Evolutionary conservation across 768 basidiomycete species (phyloP).

Genomic region (Phaeotremella skinneri): DNA sequence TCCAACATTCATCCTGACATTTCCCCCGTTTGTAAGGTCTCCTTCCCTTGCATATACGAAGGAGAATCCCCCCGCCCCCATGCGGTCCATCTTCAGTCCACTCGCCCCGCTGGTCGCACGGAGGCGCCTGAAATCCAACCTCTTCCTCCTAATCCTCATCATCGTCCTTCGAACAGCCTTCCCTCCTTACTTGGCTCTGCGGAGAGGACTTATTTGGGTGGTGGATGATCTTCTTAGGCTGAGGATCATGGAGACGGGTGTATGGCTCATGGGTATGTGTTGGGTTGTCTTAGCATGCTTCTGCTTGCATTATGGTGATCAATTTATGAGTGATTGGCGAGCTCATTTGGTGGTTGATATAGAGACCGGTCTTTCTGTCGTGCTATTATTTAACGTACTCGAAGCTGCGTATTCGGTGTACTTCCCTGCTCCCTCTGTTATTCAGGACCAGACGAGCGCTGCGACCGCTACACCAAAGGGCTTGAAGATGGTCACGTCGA

Average conservation of each 20-base stretch:
- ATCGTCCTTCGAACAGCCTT: slow-evolving; percentile 18
- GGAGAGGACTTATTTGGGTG: slow-evolving; percentile 21
- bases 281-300: not conserved
- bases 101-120: slow-evolving; percentile 23
- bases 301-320: not conserved
- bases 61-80: too few relatives aligned
- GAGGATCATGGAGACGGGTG: not conserved
- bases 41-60: too few relatives aligned
- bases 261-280: not conserved
- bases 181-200: slow-evolving; percentile 31
- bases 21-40: too few relatives aligned
- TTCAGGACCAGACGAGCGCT: slow-evolving; percentile 18
- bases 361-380: slow-evolving; percentile 22
- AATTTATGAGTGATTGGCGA: too few relatives aligned
- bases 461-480: slow-evolving; percentile 6
- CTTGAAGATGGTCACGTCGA: slow-evolving; percentile 26
- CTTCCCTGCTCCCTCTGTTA: slow-evolving; percentile 8
- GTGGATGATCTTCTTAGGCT: slow-evolving; percentile 11
- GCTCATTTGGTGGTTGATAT: not conserved
- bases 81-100: slow-evolving; percentile 9
- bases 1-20: not conserved
- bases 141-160: slow-evolving; percentile 30
- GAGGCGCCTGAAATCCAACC: slow-evolving; percentile 36
- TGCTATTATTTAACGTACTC: slow-evolving; percentile 30
- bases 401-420: slow-evolving; percentile 13